Evolutionary conservation across 768 basidiomycete genomes (phyloP).

Genomic region (Phanerodontia chrysosporium): DNA sequence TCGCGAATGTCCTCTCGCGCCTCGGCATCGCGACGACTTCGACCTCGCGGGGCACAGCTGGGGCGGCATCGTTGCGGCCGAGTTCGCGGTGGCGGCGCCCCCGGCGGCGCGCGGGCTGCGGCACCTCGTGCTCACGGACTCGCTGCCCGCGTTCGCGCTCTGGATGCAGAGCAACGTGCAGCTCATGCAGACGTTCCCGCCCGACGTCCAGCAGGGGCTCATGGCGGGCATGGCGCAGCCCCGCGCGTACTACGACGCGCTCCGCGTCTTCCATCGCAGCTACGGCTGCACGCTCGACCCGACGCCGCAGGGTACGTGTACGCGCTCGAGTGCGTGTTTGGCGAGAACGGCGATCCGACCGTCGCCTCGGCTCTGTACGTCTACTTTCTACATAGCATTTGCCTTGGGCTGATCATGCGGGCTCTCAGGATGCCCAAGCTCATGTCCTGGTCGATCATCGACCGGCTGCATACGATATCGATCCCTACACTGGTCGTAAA

Average conservation of each 20-base stretch:
- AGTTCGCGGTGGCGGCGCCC: constrained; percentile 32
- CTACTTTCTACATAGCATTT: background rate
- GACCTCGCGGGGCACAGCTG: constrained; percentile 51
- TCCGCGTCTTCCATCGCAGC: constrained; percentile 34
- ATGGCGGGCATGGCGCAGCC: constrained; percentile 35
- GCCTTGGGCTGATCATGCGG: background rate
- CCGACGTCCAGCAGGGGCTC: constrained; percentile 37
- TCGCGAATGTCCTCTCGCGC: constrained; percentile 40
- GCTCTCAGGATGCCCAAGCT: background rate
- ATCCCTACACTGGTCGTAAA: constrained; percentile 28
- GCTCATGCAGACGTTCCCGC: constrained; percentile 36
- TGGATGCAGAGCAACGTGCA: constrained; percentile 37
- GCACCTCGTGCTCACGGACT: constrained; percentile 41
- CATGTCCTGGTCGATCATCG: constrained; percentile 25
- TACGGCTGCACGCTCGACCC: constrained; percentile 42
- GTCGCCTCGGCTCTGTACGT: constrained; percentile 28
- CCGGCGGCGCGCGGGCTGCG: constrained; percentile 42
- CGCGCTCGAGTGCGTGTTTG: constrained; percentile 27
- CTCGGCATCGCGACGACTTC: constrained; percentile 37
- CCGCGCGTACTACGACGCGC: constrained; percentile 38
- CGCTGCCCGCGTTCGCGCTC: constrained; percentile 41
- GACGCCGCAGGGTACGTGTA: constrained; percentile 33
- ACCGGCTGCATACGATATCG: constrained; percentile 22
- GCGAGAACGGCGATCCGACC: constrained; percentile 40
- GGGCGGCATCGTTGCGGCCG: constrained; percentile 47